phyloP scores from a whole-genome alignment of 495 filamentous ascomycete genomes.

The Entonaema liquescens region DNA sequence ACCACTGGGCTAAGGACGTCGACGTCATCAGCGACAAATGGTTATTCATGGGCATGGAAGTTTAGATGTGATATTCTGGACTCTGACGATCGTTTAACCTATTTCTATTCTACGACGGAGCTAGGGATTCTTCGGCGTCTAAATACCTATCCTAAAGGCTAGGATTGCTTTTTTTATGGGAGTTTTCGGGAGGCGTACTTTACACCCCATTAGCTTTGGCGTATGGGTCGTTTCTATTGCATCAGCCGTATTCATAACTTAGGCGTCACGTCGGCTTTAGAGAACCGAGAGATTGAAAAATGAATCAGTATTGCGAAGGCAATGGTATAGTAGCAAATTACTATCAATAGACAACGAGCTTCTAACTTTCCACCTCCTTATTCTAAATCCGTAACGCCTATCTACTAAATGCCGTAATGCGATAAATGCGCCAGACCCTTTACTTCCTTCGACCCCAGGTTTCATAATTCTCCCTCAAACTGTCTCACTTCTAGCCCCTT shows the following conservation, averaged over 20 bases:
- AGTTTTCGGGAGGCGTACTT: constrained; percentile 29
- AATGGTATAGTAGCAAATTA: constrained; percentile 34
- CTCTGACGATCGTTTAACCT: constrained; percentile 8
- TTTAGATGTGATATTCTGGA: constrained; percentile 55
- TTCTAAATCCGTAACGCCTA: constrained; percentile 32
- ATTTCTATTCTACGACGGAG: constrained; percentile 13
- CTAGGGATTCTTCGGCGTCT: constrained; percentile 10
- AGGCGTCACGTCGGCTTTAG: constrained; percentile 11
- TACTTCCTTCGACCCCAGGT: constrained; percentile 13
- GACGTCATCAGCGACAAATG: constrained; percentile 74
- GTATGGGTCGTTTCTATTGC: constrained; percentile 16
- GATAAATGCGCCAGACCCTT: constrained; percentile 22
- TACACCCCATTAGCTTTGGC: constrained; percentile 16
- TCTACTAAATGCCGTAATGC: constrained; percentile 15
- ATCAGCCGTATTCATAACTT: constrained; percentile 31
- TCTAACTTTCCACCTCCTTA: constrained; percentile 24
- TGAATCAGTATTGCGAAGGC: constrained; percentile 23
- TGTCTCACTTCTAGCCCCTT: constrained; percentile 78
- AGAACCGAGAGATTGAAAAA: constrained; percentile 18
- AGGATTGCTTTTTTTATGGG: constrained; percentile 28
- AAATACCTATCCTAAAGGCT: constrained; percentile 20
- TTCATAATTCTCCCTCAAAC: constrained; percentile 65
- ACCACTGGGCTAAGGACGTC: constrained; percentile 68
- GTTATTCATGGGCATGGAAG: constrained; percentile 87
- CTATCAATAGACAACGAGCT: constrained; percentile 39